Conservation (phyloP, 768 basidiomycete species). For the Tulasnella sp. region DNA sequence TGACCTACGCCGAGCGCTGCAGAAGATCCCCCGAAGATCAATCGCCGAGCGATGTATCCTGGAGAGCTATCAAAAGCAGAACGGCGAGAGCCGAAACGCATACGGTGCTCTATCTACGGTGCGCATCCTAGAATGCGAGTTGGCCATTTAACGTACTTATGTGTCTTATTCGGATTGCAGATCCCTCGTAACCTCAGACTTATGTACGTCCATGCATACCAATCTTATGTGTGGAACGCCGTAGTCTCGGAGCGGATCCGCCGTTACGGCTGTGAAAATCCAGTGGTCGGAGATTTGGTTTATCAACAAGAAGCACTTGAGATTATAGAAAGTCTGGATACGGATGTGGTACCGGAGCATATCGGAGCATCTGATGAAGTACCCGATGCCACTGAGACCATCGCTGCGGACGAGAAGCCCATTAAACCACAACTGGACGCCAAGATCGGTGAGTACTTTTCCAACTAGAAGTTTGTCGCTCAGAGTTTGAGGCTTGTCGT, state of each 20-base stretch:
- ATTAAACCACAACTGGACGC: too few species aligned
- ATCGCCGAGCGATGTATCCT: conserved; percentile 89
- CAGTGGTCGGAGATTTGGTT: conserved; percentile 85
- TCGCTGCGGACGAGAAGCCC: too few species aligned
- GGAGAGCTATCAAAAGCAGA: conserved; percentile 78
- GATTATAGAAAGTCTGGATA: conserved; percentile 5
- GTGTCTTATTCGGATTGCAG: conserved; percentile 33
- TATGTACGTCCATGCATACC: conserved; percentile 98
- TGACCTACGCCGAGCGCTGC: conserved; percentile 70
- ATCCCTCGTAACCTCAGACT: conserved; percentile 90
- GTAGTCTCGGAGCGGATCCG: conserved; percentile 90
- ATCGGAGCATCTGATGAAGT: conserved; percentile 25
- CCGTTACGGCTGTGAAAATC: conserved; percentile 57
- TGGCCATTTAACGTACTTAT: conserved; percentile 4
- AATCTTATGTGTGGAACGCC: conserved; percentile 97
- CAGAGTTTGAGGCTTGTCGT: too few species aligned
- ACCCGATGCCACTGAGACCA: conserved; percentile 25
- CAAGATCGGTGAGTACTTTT: too few species aligned
- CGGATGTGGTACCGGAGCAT: conserved; percentile 14
- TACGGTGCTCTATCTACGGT: conserved; percentile 84
- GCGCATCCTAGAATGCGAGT: conserved; percentile 20
- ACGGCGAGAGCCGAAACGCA: conserved; percentile 67
- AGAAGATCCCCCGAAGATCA: conserved; percentile 78
- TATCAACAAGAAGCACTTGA: conserved; percentile 39
- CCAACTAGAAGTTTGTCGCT: too few species aligned